Base-by-base conservation (phyloP, 106 monocot species). In the Chionographis japonica region DNA sequence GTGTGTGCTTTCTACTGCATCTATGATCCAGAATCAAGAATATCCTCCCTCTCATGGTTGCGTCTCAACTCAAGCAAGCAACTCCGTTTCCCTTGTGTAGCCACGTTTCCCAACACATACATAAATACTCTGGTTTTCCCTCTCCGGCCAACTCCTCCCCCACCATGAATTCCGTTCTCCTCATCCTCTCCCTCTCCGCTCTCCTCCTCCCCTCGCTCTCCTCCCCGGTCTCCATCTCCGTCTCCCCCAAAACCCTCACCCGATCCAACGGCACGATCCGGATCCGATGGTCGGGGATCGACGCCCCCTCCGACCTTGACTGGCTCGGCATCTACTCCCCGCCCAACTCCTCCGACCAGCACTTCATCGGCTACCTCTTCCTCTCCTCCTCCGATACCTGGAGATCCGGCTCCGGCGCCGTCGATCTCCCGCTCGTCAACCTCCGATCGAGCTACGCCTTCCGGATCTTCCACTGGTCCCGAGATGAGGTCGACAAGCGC, bases 271-370 rank as follows among this genome's bases (percentile, higher is more conserved):
- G 55, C 81, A 71, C 61, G 4, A 74, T 85, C 68, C 61, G 13
- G 17, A 81, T 93, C 83, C 74, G 65, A 12, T 98, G 98, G 98
- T 80, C 80, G 5, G 86, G 87, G 12, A 51, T 97, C 61, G 49
- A 62, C 10, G 71, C 77, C 69, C 98, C 98, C 15, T 80, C 84
- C 27, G 61, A 67, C 8, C 87, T 90, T 68, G 98, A 98, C 60
- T 98, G 82, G 82, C 68, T 98, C 54, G 98, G 90, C 8, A 87
- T 98, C 83, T 98, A 93, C 81, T 85, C 87, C 12, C 98, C 98
- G 0, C 87, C 98, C 8, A 27, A 43, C 50, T 98, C 92, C 38
- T 38, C 49, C 52, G 80, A 98, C 74, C 15, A 62, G 11, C 46
- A 79, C 51, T 98, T 93, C 81, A 79, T 98, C 65, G 98, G 98